Evolutionary conservation across 1,284 basidiomycete genomes (phyloP).

Genomic region (Schizophyllum amplum): DNA sequence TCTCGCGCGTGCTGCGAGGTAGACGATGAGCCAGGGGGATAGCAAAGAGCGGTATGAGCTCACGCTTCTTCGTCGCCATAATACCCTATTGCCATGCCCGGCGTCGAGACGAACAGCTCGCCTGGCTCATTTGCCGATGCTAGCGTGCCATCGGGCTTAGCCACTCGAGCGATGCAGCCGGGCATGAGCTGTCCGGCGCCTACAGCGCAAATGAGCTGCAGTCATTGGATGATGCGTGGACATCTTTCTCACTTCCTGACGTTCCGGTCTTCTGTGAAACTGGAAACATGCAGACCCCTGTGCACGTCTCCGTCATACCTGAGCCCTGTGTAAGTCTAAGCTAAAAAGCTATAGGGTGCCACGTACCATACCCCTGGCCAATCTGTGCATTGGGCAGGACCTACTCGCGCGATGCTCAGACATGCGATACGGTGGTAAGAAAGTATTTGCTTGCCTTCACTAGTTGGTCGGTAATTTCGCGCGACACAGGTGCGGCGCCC

Average conservation of each 20-base stretch:
- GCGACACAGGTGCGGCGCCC: constrained; percentile 6
- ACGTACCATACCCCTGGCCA: constrained; percentile 67
- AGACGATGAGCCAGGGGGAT: neutral
- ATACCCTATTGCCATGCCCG: constrained; percentile 52
- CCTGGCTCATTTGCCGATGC: constrained; percentile 53
- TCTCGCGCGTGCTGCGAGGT: constrained; percentile 38
- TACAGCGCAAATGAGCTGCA: no score
- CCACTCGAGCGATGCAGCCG: constrained; percentile 12
- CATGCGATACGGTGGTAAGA: constrained; percentile 62
- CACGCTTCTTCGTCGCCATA: constrained; percentile 56
- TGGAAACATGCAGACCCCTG: constrained; percentile 37
- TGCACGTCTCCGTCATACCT: constrained; percentile 43
- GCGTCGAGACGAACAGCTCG: constrained; percentile 50
- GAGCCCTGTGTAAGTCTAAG: no score
- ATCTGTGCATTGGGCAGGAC: constrained; percentile 52
- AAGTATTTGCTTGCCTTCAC: constrained; percentile 58
- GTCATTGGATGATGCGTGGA: no score
- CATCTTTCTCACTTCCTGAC: constrained; percentile 46
- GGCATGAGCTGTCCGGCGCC: constrained; percentile 23
- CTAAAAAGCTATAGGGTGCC: no score
- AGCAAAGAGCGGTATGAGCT: constrained; percentile 18
- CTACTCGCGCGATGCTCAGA: constrained; percentile 39
- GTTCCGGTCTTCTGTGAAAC: constrained; percentile 38
- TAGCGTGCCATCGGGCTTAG: constrained; percentile 48
- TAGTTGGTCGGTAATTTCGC: constrained; percentile 3